phyloP scores from a whole-genome alignment of 129 eudicot genomes.

The Artemisia argyi region DNA sequence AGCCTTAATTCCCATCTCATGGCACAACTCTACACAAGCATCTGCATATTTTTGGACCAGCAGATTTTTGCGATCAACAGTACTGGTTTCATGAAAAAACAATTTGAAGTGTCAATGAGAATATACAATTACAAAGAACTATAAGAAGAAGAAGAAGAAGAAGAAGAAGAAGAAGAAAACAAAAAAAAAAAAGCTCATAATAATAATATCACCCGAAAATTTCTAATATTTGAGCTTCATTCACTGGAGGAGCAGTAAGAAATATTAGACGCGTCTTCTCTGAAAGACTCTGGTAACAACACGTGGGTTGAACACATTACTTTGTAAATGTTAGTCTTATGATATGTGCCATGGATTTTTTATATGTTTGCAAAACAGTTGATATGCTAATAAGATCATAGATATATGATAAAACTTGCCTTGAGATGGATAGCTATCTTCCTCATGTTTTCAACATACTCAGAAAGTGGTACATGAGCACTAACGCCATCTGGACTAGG shows the following conservation, averaged over 20 bases:
- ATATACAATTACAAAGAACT: neutral
- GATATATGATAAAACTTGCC: constrained; percentile 34
- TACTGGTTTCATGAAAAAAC: constrained; percentile 25
- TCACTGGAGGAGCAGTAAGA: constrained; percentile 68
- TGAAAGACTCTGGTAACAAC: constrained; percentile 56
- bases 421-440: constrained; percentile 66
- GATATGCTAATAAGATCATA: neutral
- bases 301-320: neutral
- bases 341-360: too few relatives aligned
- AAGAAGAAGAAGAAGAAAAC: too few relatives aligned
- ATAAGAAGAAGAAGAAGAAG: neutral
- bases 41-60: constrained; percentile 56
- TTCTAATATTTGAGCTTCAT: constrained; percentile 46
- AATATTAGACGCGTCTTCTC: constrained; percentile 60
- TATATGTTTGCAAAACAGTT: too few relatives aligned
- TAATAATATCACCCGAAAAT: constrained; percentile 39
- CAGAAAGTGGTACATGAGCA: constrained; percentile 75
- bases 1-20: constrained; percentile 51
- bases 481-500: constrained; percentile 60
- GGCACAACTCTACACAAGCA: constrained; percentile 59
- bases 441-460: constrained; percentile 73
- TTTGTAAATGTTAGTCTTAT: neutral
- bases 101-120: neutral
- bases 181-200: neutral
- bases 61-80: constrained; percentile 49